Evolutionary conservation across 176 grass and related monocot species (phyloP).

Genomic region (Eragrostis nindensis): DNA sequence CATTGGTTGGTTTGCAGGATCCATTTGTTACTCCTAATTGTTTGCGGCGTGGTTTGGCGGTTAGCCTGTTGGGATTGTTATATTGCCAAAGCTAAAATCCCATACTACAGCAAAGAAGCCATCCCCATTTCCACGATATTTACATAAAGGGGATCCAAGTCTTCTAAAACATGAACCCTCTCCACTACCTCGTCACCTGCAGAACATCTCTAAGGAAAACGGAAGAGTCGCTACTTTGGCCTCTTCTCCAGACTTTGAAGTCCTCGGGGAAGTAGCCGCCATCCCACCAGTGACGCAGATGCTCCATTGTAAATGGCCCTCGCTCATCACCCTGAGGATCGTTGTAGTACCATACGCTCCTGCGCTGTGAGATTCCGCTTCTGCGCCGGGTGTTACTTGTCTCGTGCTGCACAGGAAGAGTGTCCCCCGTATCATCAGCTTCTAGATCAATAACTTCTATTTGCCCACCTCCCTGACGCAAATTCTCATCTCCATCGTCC

Average conservation of each 20-base stretch:
- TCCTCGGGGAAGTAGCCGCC: conserved; percentile 44
- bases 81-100: not conserved
- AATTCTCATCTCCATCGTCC: conserved; percentile 16
- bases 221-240: conserved; percentile 45
- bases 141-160: not conserved
- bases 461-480: not conserved
- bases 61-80: too few species aligned
- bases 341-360: conserved; percentile 46
- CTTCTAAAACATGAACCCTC: not conserved
- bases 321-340: conserved; percentile 61
- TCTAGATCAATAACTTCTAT: conserved; percentile 28
- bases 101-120: not conserved
- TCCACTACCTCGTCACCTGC: not conserved
- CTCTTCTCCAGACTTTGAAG: conserved; percentile 73
- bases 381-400: not conserved
- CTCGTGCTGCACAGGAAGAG: not conserved
- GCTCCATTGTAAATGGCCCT: conserved; percentile 56
- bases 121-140: not conserved
- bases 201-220: conserved; percentile 60
- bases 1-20: not conserved
- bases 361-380: not conserved
- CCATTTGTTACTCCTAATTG: too few species aligned
- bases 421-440: conserved; percentile 2
- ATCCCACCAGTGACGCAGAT: conserved; percentile 37
- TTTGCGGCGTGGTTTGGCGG: too few species aligned